These are phyloP conservation scores for Xylaria sp. DNA, from an alignment of 2,329 filamentous ascomycete species.

Conservation along the genomic window DNA sequence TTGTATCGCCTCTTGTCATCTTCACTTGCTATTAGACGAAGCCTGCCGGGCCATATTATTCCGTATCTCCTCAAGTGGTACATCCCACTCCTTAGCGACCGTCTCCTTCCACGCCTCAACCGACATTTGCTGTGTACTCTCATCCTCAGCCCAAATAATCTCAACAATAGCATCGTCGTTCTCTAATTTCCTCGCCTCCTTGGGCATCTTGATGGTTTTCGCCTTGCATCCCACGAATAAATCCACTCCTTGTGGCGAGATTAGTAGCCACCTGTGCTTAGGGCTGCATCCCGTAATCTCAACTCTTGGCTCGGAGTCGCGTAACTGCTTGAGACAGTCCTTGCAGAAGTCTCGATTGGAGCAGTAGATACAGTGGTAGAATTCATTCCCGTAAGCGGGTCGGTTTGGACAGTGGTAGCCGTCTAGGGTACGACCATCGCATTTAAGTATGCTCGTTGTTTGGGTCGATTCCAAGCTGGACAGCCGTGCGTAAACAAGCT, in stretches of 20 bases:
- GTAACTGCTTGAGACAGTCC: conserved; percentile 36
- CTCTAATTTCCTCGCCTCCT: not conserved
- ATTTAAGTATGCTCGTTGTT: not conserved
- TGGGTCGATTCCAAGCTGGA: not conserved
- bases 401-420: conserved; percentile 17
- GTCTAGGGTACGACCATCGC: conserved; percentile 8
- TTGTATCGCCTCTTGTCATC: not conserved
- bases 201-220: conserved; percentile 27
- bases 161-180: conserved; percentile 27
- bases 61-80: conserved; percentile 22
- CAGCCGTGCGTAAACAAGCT: not conserved
- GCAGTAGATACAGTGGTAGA: conserved; percentile 40
- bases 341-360: conserved; percentile 36
- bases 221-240: conserved; percentile 32
- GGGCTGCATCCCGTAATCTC: conserved; percentile 34
- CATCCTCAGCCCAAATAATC: conserved; percentile 27
- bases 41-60: not conserved
- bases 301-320: conserved; percentile 8
- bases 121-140: conserved; percentile 17
- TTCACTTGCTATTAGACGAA: not conserved
- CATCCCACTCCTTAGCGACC: conserved; percentile 34
- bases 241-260: conserved; percentile 26
- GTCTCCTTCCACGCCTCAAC: conserved; percentile 36
- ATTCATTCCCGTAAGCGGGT: conserved; percentile 11
- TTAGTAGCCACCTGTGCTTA: conserved; percentile 35